These are phyloP conservation scores for Saitozyma sp. DNA, from an alignment of 768 basidiomycete genomes.

Conservation along the genomic window DNA sequence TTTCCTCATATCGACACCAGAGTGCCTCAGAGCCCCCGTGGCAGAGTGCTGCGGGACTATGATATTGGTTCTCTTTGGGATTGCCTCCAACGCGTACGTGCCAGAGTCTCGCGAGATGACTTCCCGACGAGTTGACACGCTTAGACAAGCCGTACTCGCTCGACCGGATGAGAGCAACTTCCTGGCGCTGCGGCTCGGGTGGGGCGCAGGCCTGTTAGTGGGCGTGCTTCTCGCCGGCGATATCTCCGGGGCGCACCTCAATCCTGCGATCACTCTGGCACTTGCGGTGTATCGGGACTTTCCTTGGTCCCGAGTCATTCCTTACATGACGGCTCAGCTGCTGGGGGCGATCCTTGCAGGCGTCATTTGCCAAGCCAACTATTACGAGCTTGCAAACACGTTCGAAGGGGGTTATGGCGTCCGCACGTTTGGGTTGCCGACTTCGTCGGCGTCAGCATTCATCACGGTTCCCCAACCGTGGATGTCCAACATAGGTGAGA, in stretches of 20 bases:
- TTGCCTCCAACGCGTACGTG: too few relatives aligned
- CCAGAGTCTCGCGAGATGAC: too few relatives aligned
- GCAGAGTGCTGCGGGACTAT: too few relatives aligned
- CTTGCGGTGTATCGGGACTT: neutral
- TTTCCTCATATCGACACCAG: too few relatives aligned
- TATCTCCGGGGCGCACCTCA: neutral
- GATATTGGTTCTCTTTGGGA: too few relatives aligned
- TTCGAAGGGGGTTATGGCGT: constrained; percentile 1
- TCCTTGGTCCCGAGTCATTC: neutral
- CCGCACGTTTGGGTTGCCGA: neutral
- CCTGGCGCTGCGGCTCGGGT: too few relatives aligned
- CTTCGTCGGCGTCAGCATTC: neutral
- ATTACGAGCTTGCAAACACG: neutral
- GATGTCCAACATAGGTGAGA: neutral
- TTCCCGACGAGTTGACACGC: too few relatives aligned
- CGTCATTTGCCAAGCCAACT: neutral
- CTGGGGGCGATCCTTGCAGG: neutral
- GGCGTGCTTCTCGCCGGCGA: too few relatives aligned
- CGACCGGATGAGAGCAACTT: too few relatives aligned
- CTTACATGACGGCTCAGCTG: neutral
- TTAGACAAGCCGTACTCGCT: too few relatives aligned
- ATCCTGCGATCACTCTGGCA: neutral
- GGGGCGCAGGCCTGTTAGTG: too few relatives aligned
- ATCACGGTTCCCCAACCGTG: neutral
- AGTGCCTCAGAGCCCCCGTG: too few relatives aligned